Evolutionary conservation across 148 eudicot genomes (phyloP), one percentile per base, ranked within the genome.

Genomic region (Persicaria maculosa): DNA sequence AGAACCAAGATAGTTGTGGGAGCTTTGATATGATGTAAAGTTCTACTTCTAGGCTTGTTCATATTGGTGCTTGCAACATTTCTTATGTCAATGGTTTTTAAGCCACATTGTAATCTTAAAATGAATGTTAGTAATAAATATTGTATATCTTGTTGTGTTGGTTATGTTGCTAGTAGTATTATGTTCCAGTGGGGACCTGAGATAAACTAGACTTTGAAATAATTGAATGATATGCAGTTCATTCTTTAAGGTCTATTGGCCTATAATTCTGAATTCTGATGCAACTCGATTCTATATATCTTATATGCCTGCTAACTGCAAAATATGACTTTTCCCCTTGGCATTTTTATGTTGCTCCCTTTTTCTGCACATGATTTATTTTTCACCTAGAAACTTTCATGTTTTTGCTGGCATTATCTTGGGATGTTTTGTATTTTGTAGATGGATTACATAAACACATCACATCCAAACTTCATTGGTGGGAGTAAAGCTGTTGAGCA

Each of bases 391-490:
- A n/a, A 62, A 36, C 44, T 3, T 36, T 4, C 68, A 31, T 61
- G 43, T 62, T 62, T 62, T 62, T 11, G 7, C 44, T 62, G 16
- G 47, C 17, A 12, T 36, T 65, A 65, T 65, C 47, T 65, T 5
- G 12, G 14, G 9, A 14, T 65, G 70, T 17, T 65, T 65, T 65
- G 70, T 36, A 36, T 76, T 65, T 72, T 81, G 68, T 76, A 93
- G 98, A 89, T 91, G 94, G 98, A 93, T 84, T 93, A 91, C 81
- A 93, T 93, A 84, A 93, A 93, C 81, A 91, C 98, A 68, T 93
- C 98, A 61, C 97, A 93, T 75, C 88, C 92, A 69, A 88, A 85
- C 81, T 93, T 93, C 64, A 57, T 93, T 83, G 98, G 98, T 79
- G 98, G 98, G 68, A 92, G 91, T 73, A 91, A 84, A 84, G 98